phyloP scores from a whole-genome alignment of 345 rosid species.

The Salix dunnii region DNA sequence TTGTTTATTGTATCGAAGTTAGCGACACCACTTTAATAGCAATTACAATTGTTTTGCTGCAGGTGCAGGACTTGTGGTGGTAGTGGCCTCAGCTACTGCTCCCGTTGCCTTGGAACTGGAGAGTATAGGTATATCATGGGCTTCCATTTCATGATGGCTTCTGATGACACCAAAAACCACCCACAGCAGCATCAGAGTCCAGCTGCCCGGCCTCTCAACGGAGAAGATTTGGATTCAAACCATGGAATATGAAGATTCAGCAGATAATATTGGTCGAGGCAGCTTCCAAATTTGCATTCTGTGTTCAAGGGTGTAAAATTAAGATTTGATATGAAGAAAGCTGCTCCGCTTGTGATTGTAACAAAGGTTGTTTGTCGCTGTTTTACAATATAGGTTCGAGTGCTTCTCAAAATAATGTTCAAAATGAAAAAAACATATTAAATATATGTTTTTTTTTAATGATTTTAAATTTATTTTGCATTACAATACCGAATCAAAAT shows the following conservation, averaged over 20 bases:
- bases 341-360: neutral
- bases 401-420: too few relatives aligned
- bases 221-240: neutral
- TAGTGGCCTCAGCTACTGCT: constrained; percentile 63
- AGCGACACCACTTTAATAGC: neutral
- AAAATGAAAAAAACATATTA: too few relatives aligned
- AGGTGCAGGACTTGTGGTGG: constrained; percentile 83
- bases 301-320: neutral
- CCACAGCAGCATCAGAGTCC: constrained; percentile 6
- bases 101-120: constrained; percentile 74
- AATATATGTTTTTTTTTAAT: too few relatives aligned
- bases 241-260: neutral
- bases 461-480: too few relatives aligned
- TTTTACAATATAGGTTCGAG: too few relatives aligned
- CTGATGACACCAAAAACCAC: constrained; percentile 1
- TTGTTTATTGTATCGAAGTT: too few relatives aligned
- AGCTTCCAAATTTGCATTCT: neutral
- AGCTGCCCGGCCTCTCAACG: constrained; percentile 10
- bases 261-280: neutral
- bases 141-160: constrained; percentile 50
- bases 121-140: constrained; percentile 62
- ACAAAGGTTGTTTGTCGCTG: too few relatives aligned
- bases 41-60: constrained; percentile 1
- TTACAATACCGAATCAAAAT: neutral
- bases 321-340: neutral